Evolutionary conservation across 495 filamentous ascomycete species (phyloP).

Genomic region (Penicillium diatomitis): DNA sequence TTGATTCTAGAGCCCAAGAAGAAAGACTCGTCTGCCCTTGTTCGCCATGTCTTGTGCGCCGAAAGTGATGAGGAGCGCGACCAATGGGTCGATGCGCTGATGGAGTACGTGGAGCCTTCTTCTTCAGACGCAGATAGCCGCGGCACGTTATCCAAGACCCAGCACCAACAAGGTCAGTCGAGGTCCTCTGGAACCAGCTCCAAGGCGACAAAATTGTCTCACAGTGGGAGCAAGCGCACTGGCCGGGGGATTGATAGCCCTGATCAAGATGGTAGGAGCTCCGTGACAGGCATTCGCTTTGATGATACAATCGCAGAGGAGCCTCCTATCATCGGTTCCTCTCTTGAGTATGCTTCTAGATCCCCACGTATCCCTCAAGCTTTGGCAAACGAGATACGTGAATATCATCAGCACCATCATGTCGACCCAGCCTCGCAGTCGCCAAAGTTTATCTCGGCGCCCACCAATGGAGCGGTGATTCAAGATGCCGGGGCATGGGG

Average conservation of each 20-base stretch:
- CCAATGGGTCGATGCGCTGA: conserved; percentile 80
- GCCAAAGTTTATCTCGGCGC: conserved; percentile 69
- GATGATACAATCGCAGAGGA: conserved; percentile 71
- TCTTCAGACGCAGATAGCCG: conserved; percentile 42
- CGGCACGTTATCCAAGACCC: conserved; percentile 14
- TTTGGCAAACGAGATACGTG: conserved; percentile 19
- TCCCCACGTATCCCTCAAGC: conserved; percentile 22
- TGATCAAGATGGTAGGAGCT: conserved; percentile 33
- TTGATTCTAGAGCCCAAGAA: conserved; percentile 90
- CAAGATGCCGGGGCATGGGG: conserved; percentile 85
- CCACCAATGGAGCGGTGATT: conserved; percentile 78
- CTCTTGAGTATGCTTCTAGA: conserved; percentile 28
- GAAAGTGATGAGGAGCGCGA: conserved; percentile 92
- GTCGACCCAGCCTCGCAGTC: conserved; percentile 19
- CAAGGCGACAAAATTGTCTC: conserved; percentile 19
- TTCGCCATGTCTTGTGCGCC: conserved; percentile 92
- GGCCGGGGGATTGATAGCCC: conserved; percentile 33
- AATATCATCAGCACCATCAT: conserved; percentile 16
- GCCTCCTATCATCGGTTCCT: conserved; percentile 53
- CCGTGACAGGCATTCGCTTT: conserved; percentile 73
- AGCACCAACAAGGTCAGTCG: conserved; percentile 9
- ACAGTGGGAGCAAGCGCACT: conserved; percentile 36
- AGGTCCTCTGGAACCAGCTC: conserved; percentile 11
- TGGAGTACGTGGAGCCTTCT: conserved; percentile 79
- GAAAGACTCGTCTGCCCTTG: conserved; percentile 82